Conservation (phyloP, 352 stramenopile species). For the Peronospora tabacina region DNA sequence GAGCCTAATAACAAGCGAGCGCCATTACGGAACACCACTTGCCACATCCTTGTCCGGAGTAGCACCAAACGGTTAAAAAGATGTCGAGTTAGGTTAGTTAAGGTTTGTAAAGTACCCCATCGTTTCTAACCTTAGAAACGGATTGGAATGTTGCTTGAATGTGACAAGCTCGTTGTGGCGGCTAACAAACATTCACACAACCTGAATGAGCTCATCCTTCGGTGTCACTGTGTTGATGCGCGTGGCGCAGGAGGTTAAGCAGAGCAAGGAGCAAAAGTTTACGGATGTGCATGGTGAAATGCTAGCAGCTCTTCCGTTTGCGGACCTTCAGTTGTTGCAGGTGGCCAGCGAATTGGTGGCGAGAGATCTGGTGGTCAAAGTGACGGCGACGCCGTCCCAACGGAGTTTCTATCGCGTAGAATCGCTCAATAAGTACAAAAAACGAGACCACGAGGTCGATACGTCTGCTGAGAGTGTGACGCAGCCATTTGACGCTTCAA, state of each 20-base stretch:
- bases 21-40: slow-evolving; percentile 53
- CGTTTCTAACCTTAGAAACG: not conserved
- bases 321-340: slow-evolving; percentile 46
- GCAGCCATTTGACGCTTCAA: slow-evolving; percentile 38
- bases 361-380: slow-evolving; percentile 35
- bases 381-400: slow-evolving; percentile 38
- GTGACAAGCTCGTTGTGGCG: not conserved
- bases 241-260: slow-evolving; percentile 44
- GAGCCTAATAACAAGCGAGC: slow-evolving; percentile 50
- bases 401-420: slow-evolving; percentile 59
- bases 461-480: slow-evolving; percentile 20
- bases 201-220: slow-evolving; percentile 18
- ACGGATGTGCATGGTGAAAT: slow-evolving; percentile 41
- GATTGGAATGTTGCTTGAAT: not conserved
- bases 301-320: slow-evolving; percentile 29
- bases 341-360: slow-evolving; percentile 48
- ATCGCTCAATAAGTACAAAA: slow-evolving; percentile 52
- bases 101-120: too few relatives aligned
- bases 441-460: slow-evolving; percentile 5
- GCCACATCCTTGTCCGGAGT: slow-evolving; percentile 14
- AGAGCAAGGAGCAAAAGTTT: slow-evolving; percentile 16
- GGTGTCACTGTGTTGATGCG: slow-evolving; percentile 35
- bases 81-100: too few relatives aligned
- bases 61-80: too few relatives aligned
- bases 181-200: not conserved